Evolutionary conservation across 257 asterid genomes (phyloP).

Genomic region (Leonotis leonurus): DNA sequence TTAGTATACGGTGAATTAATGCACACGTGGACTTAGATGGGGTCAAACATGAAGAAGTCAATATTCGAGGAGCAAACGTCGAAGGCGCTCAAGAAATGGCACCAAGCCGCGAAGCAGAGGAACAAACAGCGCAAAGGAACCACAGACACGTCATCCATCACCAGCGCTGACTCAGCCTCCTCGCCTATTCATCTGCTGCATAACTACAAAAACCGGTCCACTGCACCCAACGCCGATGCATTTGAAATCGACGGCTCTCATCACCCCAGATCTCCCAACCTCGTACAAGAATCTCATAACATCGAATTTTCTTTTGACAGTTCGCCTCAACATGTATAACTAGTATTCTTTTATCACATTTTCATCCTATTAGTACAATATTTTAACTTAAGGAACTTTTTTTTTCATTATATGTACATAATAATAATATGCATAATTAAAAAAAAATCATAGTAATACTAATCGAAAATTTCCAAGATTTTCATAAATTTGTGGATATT

Average conservation of each 20-base stretch:
- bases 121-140: slow-evolving; percentile 29
- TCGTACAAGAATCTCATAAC: slow-evolving; percentile 18
- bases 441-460: no score
- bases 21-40: no score
- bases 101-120: slow-evolving; percentile 40
- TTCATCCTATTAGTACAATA: no score
- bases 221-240: slow-evolving; percentile 20
- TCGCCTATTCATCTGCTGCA: slow-evolving; percentile 57
- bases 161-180: slow-evolving; percentile 28
- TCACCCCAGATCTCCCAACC: no score
- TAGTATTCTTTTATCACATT: no score
- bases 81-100: slow-evolving; percentile 60
- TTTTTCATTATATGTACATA: no score
- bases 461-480: no score
- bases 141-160: slow-evolving; percentile 7
- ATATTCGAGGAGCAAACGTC: slow-evolving; percentile 66
- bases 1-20: no score
- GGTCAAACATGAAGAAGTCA: slow-evolving; percentile 56
- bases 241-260: no score
- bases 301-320: slow-evolving; percentile 31
- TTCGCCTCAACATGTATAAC: slow-evolving; percentile 7
- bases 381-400: no score
- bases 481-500: no score
- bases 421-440: no score
- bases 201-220: slow-evolving; percentile 26